Evolutionary conservation across 2,329 filamentous ascomycete genomes (phyloP), one percentile per base, ranked within the genome.

Genomic region (Simplicillium aogashimaense): DNA sequence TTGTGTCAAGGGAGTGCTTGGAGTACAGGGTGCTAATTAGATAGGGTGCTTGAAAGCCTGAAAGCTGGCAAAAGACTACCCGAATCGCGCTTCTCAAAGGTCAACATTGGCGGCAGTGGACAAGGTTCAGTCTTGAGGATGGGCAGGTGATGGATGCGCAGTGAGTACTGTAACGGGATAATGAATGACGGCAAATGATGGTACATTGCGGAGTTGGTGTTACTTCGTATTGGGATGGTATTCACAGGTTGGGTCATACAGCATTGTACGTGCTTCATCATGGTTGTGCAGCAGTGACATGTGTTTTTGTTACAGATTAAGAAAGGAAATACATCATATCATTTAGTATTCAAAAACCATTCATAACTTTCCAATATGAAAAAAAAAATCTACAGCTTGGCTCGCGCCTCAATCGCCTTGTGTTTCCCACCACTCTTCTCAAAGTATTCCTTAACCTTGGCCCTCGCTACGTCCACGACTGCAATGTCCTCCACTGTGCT

Each of bases 401-500:
- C 62, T 59, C 74, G 77, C 13, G 67, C 58, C 48, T 74, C 71
- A 17, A 69, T 63, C 16, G 61, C 62, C 33, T 53, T 54, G 45
- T 73, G 69, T 33, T 51, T 53, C 5, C 50, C 54, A 3, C 64
- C 66, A 45, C 57, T 68, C 38, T 66, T 57, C 52, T 66, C 63
- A 56, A 94, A 95, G 61, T 94, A 95, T 61, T 84, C 78, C 53
- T 66, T 72, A 3, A 94, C 74, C 58, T 78, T 83, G 31, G 52
- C 65, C 59, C 80, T 77, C 35, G 87, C 88, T 41, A 86, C 77
- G 15, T 82, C 78, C 7, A 95, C 78, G 8, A 83, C 86, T 20
- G 74, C 70, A 1, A 65, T 65, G 63, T 95, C 89, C 62, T 95
- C 89, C 36, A 95, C 83, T 3, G 88, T 95, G 18, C 83, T 84